Percentiles rank a stretch among this genome's conserved stretches.
phyloP scores from a whole-genome alignment of 129 eudicot genomes.

The Tagetes patula region DNA sequence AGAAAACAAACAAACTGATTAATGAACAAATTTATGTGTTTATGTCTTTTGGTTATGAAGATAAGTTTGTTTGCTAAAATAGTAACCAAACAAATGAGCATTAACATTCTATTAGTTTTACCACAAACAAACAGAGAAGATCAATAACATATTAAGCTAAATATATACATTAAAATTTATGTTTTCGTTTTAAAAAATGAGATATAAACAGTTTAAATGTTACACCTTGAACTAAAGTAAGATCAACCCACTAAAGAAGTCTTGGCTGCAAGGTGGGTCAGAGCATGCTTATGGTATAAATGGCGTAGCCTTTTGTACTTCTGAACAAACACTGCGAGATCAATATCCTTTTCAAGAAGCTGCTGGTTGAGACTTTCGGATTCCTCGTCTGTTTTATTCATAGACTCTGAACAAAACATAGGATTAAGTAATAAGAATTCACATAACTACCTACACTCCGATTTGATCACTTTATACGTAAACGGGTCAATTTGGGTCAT shows the following conservation, averaged over 20 bases:
- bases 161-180: not conserved
- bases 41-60: no score
- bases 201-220: not conserved
- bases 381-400: constrained; percentile 77
- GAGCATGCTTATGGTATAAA: constrained; percentile 66
- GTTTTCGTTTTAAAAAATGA: not conserved
- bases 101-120: no score
- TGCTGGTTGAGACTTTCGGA: constrained; percentile 76
- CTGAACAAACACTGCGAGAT: constrained; percentile 58
- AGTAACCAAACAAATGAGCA: no score
- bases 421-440: not conserved
- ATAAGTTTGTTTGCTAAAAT: no score
- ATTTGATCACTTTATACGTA: not conserved
- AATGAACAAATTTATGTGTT: no score
- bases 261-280: constrained; percentile 72
- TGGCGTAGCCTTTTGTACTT: constrained; percentile 72
- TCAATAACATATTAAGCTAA: not conserved
- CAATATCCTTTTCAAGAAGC: constrained; percentile 79
- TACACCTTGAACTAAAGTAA: not conserved
- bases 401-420: constrained; percentile 46
- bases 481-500: not conserved
- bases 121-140: no score
- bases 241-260: constrained; percentile 48
- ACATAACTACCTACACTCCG: not conserved
- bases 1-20: no score